Percentiles rank a stretch among this genome's conserved stretches.
phyloP scores from a whole-genome alignment of 192 early-diverging fungal genomes.

The Radiomyces spectabilis region DNA sequence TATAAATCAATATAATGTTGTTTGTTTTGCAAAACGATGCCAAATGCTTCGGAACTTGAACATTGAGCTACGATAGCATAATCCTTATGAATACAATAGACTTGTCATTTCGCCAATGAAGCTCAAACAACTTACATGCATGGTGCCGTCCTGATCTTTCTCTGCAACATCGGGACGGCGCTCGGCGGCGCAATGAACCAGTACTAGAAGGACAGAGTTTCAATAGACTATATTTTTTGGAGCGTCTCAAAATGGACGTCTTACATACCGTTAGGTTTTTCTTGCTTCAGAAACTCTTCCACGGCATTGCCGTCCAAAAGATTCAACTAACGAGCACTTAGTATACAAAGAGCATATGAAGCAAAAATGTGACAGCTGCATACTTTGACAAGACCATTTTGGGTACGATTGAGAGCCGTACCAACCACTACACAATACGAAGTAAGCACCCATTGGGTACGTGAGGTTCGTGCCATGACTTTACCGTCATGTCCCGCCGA shows the following conservation, averaged over 20 bases:
- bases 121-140: slow-evolving; percentile 30
- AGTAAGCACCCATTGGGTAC: background rate
- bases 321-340: background rate
- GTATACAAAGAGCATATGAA: background rate
- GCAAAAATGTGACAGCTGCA: background rate
- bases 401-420: slow-evolving; percentile 57
- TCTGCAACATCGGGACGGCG: slow-evolving; percentile 78
- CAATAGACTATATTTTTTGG: background rate
- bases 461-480: background rate
- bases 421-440: slow-evolving; percentile 53
- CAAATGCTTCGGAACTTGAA: slow-evolving; percentile 47
- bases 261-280: background rate
- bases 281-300: background rate
- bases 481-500: slow-evolving; percentile 44
- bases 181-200: slow-evolving; percentile 85
- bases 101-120: background rate
- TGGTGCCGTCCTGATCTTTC: slow-evolving; percentile 46
- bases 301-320: background rate
- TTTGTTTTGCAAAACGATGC: slow-evolving; percentile 40
- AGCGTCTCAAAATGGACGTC: background rate
- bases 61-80: slow-evolving; percentile 51
- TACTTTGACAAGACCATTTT: slow-evolving; percentile 46
- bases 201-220: slow-evolving; percentile 22
- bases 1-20: slow-evolving; percentile 63
- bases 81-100: background rate